Conservation (phyloP, 805 yeast genomes). For the Yamadazyma olivae region DNA sequence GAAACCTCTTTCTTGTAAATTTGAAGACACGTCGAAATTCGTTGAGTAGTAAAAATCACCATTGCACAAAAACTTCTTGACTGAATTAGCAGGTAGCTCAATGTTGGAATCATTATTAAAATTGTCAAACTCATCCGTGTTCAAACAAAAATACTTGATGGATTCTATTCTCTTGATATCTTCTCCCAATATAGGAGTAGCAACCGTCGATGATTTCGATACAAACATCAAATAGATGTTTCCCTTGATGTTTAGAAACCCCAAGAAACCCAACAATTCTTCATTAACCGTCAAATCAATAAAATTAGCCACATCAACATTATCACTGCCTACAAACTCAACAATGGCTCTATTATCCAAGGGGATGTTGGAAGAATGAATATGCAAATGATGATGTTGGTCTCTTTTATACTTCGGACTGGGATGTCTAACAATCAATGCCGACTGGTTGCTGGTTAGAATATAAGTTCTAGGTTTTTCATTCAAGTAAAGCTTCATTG, state of each 20-base stretch:
- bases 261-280: slow-evolving; percentile 55
- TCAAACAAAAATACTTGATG: slow-evolving; percentile 64
- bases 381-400: slow-evolving; percentile 6
- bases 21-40: slow-evolving; percentile 85
- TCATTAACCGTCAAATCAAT: slow-evolving; percentile 39
- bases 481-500: slow-evolving; percentile 62
- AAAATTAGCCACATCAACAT: slow-evolving; percentile 38
- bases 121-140: slow-evolving; percentile 52
- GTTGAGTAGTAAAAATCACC: slow-evolving; percentile 92
- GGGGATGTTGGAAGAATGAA: neutral
- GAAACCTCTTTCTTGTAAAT: slow-evolving; percentile 65
- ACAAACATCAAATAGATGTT: slow-evolving; percentile 57
- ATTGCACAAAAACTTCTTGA: slow-evolving; percentile 57
- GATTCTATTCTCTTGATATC: slow-evolving; percentile 51
- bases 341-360: slow-evolving; percentile 38
- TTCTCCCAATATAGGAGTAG: slow-evolving; percentile 56
- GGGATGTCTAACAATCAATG: slow-evolving; percentile 56
- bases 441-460: slow-evolving; percentile 55
- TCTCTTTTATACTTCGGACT: slow-evolving; percentile 21
- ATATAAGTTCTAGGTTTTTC: slow-evolving; percentile 68
- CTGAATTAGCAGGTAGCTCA: slow-evolving; percentile 43
- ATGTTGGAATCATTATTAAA: slow-evolving; percentile 10
- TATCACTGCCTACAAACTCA: slow-evolving; percentile 47
- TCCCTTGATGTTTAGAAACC: slow-evolving; percentile 54
- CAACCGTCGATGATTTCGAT: slow-evolving; percentile 52